Percentiles rank a stretch among this genome's conserved stretches.
Evolutionary conservation across 75 land plant species (phyloP).

Genomic region (Cunninghamia lanceolata): DNA sequence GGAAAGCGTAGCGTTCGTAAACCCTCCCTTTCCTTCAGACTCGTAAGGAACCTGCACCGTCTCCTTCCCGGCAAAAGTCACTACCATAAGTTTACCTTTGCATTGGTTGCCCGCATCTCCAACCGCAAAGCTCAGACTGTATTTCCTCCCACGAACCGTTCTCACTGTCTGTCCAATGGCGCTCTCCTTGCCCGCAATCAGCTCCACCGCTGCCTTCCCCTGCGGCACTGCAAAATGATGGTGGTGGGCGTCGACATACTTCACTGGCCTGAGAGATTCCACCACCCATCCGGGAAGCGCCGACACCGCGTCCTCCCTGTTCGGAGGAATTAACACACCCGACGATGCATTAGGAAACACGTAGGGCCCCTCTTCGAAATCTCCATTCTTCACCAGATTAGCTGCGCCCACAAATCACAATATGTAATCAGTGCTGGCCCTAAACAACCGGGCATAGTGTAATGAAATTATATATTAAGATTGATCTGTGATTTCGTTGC

Average conservation of each 20-base stretch:
- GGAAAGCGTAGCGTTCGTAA: slow-evolving; percentile 20
- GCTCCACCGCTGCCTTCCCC: slow-evolving; percentile 58
- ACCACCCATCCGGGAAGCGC: slow-evolving; percentile 14
- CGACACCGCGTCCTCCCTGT: background rate
- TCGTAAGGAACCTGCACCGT: background rate
- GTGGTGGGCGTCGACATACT: slow-evolving; percentile 16
- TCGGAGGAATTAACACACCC: slow-evolving; percentile 7
- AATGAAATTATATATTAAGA: too few species aligned
- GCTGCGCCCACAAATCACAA: background rate
- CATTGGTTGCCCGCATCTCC: slow-evolving; percentile 49
- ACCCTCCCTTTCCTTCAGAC: slow-evolving; percentile 38
- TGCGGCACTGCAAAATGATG: slow-evolving; percentile 41
- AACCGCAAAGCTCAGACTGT: slow-evolving; percentile 48
- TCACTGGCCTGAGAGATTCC: background rate
- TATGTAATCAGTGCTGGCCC: background rate
- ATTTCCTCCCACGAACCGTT: slow-evolving; percentile 29
- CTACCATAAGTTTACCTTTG: slow-evolving; percentile 25
- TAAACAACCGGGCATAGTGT: background rate
- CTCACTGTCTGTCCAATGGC: slow-evolving; percentile 55
- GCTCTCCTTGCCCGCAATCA: slow-evolving; percentile 59
- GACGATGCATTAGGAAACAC: background rate
- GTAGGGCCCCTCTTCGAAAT: slow-evolving; percentile 22
- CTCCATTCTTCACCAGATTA: slow-evolving; percentile 17
- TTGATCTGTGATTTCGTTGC: too few species aligned
- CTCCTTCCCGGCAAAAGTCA: slow-evolving; percentile 24